phyloP scores from a whole-genome alignment of 257 asterid species.

The Solanum chmielewskii region DNA sequence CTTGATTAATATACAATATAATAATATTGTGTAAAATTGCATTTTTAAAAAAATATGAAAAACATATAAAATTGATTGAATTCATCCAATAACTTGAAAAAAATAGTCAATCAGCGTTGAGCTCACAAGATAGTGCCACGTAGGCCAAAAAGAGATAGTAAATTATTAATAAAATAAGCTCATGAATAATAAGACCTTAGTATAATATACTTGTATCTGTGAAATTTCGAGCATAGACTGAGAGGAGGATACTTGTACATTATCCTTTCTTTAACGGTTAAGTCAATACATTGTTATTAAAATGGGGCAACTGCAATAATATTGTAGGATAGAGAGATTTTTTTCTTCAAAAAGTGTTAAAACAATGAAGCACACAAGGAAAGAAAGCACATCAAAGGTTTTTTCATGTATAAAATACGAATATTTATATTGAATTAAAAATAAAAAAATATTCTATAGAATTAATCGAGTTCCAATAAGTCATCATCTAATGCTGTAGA shows the following conservation, averaged over 20 bases:
- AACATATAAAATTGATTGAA: background rate
- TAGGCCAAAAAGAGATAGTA: rapidly evolving
- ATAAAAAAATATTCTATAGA: background rate
- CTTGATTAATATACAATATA: background rate
- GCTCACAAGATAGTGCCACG: too few relatives aligned
- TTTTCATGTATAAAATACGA: background rate
- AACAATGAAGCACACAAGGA: background rate
- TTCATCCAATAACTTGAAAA: background rate
- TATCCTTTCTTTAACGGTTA: too few relatives aligned
- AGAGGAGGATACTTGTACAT: rapidly evolving
- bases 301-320: background rate
- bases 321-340: background rate
- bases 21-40: background rate
- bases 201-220: too few relatives aligned
- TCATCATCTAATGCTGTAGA: background rate
- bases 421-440: background rate
- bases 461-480: background rate
- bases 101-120: too few relatives aligned
- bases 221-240: rapidly evolving
- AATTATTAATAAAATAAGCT: too few relatives aligned
- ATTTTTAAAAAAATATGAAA: background rate
- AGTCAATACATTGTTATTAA: background rate
- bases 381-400: background rate
- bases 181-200: rapidly evolving
- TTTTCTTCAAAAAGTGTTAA: background rate